A percentile compares a stretch with the other conserved stretches of the same genome.
These are phyloP conservation scores for Eleusine indica DNA, from an alignment of 176 grass and related monocot genomes.

Conservation along the genomic window DNA sequence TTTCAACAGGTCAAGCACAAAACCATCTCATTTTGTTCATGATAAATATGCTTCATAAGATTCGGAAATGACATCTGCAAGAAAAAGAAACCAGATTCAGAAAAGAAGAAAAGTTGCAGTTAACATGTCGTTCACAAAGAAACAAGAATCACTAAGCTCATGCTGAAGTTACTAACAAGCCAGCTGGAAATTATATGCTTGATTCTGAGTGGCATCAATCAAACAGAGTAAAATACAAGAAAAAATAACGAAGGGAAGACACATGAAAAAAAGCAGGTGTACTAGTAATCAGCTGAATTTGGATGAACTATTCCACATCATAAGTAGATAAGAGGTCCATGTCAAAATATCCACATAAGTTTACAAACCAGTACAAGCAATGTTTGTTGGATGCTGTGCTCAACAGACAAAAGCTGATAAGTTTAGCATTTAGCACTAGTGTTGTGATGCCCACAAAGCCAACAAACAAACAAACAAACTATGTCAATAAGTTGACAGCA, in stretches of 20 bases:
- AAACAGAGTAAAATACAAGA: neutral
- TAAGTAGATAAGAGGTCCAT: neutral
- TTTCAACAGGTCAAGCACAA: slow-evolving; percentile 3
- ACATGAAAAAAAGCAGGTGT: neutral
- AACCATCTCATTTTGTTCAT: slow-evolving; percentile 13
- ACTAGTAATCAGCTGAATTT: neutral
- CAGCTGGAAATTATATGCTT: slow-evolving; percentile 1
- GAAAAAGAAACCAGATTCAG: slow-evolving; percentile 10
- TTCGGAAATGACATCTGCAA: slow-evolving; percentile 56
- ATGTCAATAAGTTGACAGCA: neutral
- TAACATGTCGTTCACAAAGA: neutral
- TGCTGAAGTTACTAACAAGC: neutral
- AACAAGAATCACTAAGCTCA: neutral
- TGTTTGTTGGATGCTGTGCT: slow-evolving; percentile 6
- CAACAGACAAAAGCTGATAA: neutral
- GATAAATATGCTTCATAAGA: slow-evolving; percentile 42
- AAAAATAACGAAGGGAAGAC: slow-evolving; percentile 31
- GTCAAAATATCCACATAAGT: neutral
- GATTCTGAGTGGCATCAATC: slow-evolving; percentile 9
- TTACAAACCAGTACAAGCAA: neutral
- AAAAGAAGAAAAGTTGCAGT: neutral
- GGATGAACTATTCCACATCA: neutral
- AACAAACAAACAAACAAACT: neutral
- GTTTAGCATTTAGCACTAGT: neutral
- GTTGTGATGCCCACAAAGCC: neutral